Evolutionary conservation across 2,329 filamentous ascomycete species (phyloP), one percentile per base, ranked within the genome.

Genomic region (Aureobasidium leucospermi): DNA sequence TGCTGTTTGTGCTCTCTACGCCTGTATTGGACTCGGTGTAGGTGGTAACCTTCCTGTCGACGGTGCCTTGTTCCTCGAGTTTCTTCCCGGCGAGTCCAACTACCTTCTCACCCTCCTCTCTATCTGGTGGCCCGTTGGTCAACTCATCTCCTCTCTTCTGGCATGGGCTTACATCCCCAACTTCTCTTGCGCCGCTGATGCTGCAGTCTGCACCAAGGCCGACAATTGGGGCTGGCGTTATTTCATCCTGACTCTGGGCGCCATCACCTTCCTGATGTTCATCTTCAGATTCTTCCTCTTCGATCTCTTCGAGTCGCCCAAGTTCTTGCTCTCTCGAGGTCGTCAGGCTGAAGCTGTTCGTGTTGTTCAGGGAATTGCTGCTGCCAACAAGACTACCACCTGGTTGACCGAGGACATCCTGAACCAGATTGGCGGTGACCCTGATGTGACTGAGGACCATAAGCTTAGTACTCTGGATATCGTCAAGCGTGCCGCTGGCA

Each of bases 41-140:
- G 75, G 75, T 55, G 89, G 90, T 5, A 93, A 90, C 67, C 75
- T 92, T 19, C 87, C 87, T 1, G 87, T 92, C 0, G 89, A 93
- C 70, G 88, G 88, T 36, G 87, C 89, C 0, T 76, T 94, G 2
- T 94, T 95, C 70, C 79, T 95, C 39, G 90, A 96, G 68, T 93
- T 93, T 64, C 75, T 95, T 0, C 90, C 90, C 43, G 10, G 57
- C 61, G 9, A 64, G 86, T 28, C 39, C 6, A 88, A 88, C 6
- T 91, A 89, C 67, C 75, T 92, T n/a, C 86, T 88, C 32, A 94
- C 89, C 0, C 78, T 93, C 49, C 78, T 95, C n/a, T 90, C 88
- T 6, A 82, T 91, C 7, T 94, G 89, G 87, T 96, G 90, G 89
- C 88, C 90, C 0, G 75, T 95, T 16, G 90, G 90, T 6, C 89